Percentiles rank a stretch among this genome's conserved stretches.
Conservation (phyloP, 148 eudicot species). For the Camellia japonica region DNA sequence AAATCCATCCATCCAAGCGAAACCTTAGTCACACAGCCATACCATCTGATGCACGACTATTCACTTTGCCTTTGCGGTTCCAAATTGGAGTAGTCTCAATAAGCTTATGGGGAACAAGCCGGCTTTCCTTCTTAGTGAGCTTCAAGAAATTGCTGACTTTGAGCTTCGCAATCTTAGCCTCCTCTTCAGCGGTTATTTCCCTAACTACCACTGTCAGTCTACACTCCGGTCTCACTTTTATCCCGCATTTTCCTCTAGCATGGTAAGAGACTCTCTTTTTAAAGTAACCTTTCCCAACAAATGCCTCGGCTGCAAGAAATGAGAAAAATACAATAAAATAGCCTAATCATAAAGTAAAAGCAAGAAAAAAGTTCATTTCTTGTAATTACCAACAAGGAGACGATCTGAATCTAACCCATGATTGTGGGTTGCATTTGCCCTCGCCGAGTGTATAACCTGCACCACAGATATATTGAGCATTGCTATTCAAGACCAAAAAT, state of each 20-base stretch:
- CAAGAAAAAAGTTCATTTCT: neutral
- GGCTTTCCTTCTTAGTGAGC: conserved; percentile 66
- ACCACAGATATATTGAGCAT: neutral
- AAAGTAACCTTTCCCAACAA: conserved; percentile 71
- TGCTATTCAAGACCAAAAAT: too few species aligned
- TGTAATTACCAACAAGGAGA: conserved; percentile 75
- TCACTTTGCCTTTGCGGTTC: conserved; percentile 62
- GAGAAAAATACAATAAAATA: neutral
- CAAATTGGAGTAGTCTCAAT: conserved; percentile 84
- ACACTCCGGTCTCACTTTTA: conserved; percentile 70
- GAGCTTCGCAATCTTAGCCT: conserved; percentile 74
- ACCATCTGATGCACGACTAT: conserved; percentile 19
- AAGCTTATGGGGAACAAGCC: conserved; percentile 77
- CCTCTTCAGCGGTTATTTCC: conserved; percentile 80
- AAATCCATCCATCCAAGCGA: too few species aligned
- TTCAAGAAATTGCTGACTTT: conserved; percentile 69
- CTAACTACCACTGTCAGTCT: conserved; percentile 86
- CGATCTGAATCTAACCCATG: conserved; percentile 79
- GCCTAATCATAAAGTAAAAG: neutral
- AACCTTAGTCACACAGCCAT: conserved; percentile 31
- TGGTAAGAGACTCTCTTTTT: conserved; percentile 65
- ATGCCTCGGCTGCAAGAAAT: conserved; percentile 76
- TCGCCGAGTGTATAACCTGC: conserved; percentile 97
- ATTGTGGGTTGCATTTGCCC: conserved; percentile 94
- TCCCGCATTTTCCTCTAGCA: conserved; percentile 64